Evolutionary conservation across 208 protist genomes (phyloP), one percentile per base, ranked within the genome.

Genomic region (Phytomonas francai): DNA sequence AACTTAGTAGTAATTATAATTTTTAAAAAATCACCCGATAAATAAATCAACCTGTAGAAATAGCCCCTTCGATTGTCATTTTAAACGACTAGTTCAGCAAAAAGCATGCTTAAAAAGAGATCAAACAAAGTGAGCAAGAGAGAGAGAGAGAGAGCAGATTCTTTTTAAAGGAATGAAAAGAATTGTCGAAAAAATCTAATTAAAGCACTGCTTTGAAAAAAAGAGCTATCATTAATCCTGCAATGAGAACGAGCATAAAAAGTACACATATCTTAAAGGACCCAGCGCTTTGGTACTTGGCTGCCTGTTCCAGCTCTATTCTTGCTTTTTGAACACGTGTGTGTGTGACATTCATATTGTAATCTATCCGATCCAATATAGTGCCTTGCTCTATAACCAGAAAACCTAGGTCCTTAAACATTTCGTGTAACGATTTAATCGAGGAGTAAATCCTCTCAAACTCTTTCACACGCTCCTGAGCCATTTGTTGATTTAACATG

Each of bases 381-480:
- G 96, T 94, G 31, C 96, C 95, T 70, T 98, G 95, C 67, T 97
- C 93, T 81, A 97, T 96, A 25, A 98, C 87, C 19, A 97, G 80
- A 16, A 83, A 85, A 70, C 92, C 94, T 77, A 98, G 78, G 65
- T 98, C 93, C 64, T 94, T 92, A 75, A 97, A 98, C 90, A 97
- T 97, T 49, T 97, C 91, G 63, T 97, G 92, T 42, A 97, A 79
- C 0, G 94, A 94, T 62, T 94, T 96, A 73, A 98, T 97, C 45
- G 90, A 97, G 58, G 75, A 86, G 70, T 94, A 93, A 65, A 98
- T 97, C 31, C 87, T 78, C 65, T 97, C 84, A 65, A 98, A 94
- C 68, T 97, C 93, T 62, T 93, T 94, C 28, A 96, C 89, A 0
- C 94, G 87, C 62, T 98, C 91, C 70, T 91, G 80, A 0, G 92